phyloP scores from a whole-genome alignment of 768 basidiomycete genomes.

The Lactarius evosmus region DNA sequence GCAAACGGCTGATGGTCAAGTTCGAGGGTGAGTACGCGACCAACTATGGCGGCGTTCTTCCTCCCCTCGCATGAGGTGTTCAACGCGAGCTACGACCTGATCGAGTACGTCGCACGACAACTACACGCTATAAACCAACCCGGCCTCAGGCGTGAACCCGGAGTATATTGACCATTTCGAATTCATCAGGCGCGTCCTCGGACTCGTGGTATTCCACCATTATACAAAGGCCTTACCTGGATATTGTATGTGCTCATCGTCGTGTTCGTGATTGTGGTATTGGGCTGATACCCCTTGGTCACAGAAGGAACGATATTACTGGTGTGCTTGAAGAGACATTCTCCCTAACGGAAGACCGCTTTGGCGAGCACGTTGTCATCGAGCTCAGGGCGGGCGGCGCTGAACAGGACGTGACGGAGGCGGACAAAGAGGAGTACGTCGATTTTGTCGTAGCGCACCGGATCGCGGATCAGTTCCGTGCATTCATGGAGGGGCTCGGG shows the following conservation, averaged over 20 bases:
- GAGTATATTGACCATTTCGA: conserved; percentile 80
- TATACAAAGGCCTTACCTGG: conserved; percentile 64
- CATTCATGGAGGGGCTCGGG: conserved; percentile 84
- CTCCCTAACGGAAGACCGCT: conserved; percentile 65
- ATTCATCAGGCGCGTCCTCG: conserved; percentile 73
- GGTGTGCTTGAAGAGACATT: conserved; percentile 72
- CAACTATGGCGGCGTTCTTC: conserved; percentile 83
- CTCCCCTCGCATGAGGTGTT: conserved; percentile 79
- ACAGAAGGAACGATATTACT: conserved; percentile 71
- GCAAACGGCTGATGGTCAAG: conserved; percentile 65
- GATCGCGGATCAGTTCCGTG: conserved; percentile 78
- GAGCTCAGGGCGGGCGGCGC: conserved; percentile 64
- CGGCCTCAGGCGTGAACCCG: conserved; percentile 69
- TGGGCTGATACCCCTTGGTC: conserved; percentile 12
- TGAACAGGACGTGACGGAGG: conserved; percentile 60
- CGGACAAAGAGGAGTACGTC: conserved; percentile 77
- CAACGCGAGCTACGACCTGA: conserved; percentile 77
- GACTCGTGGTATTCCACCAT: conserved; percentile 72
- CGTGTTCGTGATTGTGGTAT: not conserved
- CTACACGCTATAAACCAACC: conserved; percentile 78
- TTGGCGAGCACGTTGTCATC: conserved; percentile 65
- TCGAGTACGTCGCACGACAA: conserved; percentile 82
- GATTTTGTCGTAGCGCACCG: conserved; percentile 77
- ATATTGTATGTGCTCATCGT: conserved; percentile 56
- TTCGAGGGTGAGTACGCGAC: conserved; percentile 80